Evolutionary conservation across 2,329 filamentous ascomycete genomes (phyloP), one percentile per base, ranked within the genome.

Genomic region (Colletotrichum trifolii): DNA sequence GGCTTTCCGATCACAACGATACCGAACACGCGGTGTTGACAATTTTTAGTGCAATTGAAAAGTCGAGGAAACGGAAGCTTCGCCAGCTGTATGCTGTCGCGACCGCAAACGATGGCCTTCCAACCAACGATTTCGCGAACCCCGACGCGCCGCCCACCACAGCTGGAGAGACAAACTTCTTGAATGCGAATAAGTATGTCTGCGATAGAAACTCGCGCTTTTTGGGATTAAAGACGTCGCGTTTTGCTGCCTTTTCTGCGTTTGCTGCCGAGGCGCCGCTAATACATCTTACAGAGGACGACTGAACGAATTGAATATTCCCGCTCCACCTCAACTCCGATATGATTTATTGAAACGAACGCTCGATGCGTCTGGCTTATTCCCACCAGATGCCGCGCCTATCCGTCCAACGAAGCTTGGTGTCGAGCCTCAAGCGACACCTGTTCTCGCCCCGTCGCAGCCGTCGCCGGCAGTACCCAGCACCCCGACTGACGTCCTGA

Each of bases 51-150:
- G 84, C 86, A 86, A 89, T 91, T 86, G 87, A 91, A 84, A 86
- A 85, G 80, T 93, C 91, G 85, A 91, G 92, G 80, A 96, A 96
- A 87, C 90, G 93, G 79, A 96, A 96, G 85, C 86, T 97, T 77
- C 90, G 91, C 78, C 91, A 96, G 82, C 87, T 97, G 73, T 97
- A 91, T 83, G 85, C 87, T 72, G 87, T 92, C 85, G 90, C 92
- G 83, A 91, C 91, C 78, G 88, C 89, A 78, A 80, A 84, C 74
- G 83, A 88, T 78, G 81, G 82, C 77, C 82, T 89, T 72, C 86
- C 87, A 73, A 84, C 86, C 75, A 80, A 83, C 78, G 81, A 83
- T 76, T 82, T 87, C 75, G 81, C 82, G 72, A 83, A 85, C 70
- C 78, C 80, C 70, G 86, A 89, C 83, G 83, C 83, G 81, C 82